Evolutionary conservation across 345 rosid genomes (phyloP).

Genomic region (Moricandia moricandioides): DNA sequence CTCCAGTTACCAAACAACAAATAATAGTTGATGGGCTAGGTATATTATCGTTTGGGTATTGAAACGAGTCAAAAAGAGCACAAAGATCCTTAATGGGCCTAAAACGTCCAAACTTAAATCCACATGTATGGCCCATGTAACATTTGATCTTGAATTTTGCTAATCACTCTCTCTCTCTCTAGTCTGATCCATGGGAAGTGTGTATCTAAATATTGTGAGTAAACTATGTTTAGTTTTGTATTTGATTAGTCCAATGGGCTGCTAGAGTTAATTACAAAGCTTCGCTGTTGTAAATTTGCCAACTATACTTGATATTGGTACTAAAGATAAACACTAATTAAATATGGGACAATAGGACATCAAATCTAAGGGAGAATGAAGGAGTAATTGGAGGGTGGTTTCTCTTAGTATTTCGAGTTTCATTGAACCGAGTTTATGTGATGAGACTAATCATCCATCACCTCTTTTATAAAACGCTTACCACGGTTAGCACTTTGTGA

Average conservation of each 20-base stretch:
- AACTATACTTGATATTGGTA: background rate
- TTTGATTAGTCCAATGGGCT: background rate
- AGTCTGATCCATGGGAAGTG: constrained; percentile 9
- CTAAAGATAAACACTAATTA: too few species aligned
- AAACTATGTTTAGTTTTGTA: background rate
- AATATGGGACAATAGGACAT: too few species aligned
- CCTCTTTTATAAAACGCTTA: too few species aligned
- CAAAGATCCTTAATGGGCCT: background rate
- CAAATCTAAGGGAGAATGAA: too few species aligned
- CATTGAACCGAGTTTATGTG: too few species aligned
- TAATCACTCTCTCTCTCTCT: background rate
- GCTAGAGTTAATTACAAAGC: background rate
- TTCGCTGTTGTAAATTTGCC: too few species aligned
- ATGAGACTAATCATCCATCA: too few species aligned
- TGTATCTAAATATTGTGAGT: background rate
- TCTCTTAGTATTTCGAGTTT: too few species aligned
- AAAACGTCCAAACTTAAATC: background rate
- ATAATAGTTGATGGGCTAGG: background rate
- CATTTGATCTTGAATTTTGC: constrained; percentile 2
- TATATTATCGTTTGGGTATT: background rate
- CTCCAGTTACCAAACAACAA: too few species aligned
- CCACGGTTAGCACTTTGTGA: too few species aligned
- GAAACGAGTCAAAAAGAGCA: background rate
- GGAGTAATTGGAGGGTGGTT: too few species aligned
- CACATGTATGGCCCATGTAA: background rate